Conservation (phyloP, 2,329 filamentous ascomycete species). For the Pleurostoma richardsiae region DNA sequence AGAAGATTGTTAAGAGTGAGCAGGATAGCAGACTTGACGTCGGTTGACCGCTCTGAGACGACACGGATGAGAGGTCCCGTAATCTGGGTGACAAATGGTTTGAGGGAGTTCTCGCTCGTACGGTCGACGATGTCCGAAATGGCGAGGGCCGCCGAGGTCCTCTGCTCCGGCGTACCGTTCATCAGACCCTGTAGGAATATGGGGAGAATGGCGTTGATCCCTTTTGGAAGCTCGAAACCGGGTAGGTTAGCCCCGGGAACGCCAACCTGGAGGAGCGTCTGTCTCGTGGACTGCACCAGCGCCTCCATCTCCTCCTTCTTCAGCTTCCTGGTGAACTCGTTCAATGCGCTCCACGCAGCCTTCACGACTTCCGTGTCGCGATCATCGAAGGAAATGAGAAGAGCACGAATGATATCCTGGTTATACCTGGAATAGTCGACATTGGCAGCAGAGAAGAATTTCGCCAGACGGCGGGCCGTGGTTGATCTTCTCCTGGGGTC, state of each 20-base stretch:
- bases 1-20: slow-evolving; percentile 91
- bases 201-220: slow-evolving; percentile 90
- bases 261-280: slow-evolving; percentile 82
- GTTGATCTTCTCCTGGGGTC: slow-evolving; percentile 79
- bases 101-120: slow-evolving; percentile 79
- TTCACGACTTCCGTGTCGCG: slow-evolving; percentile 79
- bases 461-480: slow-evolving; percentile 74
- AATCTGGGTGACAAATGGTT: slow-evolving; percentile 95
- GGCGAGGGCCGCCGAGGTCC: slow-evolving; percentile 84
- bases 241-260: slow-evolving; percentile 78
- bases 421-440: slow-evolving; percentile 95
- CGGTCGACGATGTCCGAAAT: slow-evolving; percentile 96
- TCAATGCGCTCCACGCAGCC: slow-evolving; percentile 82
- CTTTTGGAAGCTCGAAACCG: slow-evolving; percentile 90
- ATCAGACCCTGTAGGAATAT: slow-evolving; percentile 98
- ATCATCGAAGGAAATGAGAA: slow-evolving; percentile 92
- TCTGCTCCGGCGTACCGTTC: slow-evolving; percentile 90
- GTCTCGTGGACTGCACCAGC: slow-evolving; percentile 78
- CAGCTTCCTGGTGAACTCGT: slow-evolving; percentile 79
- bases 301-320: slow-evolving; percentile 98
- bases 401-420: slow-evolving; percentile 84
- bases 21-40: slow-evolving; percentile 93
- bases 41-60: slow-evolving; percentile 90
- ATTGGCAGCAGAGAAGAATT: slow-evolving; percentile 75
- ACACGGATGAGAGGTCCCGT: slow-evolving; percentile 97